phyloP scores from a whole-genome alignment of 805 yeast species.

The Candida koratica region DNA sequence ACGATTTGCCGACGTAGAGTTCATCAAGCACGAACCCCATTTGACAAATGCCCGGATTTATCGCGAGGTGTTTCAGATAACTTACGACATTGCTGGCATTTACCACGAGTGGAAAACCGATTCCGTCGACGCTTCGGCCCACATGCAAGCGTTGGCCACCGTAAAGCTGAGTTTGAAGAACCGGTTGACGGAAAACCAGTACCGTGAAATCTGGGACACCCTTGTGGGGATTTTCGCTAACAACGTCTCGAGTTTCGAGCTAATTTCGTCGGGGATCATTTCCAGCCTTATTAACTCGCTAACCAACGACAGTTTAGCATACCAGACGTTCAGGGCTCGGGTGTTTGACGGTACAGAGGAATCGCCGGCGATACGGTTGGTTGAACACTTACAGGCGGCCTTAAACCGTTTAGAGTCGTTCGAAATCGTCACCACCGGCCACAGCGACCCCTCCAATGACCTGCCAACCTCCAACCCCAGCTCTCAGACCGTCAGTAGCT shows the following conservation, averaged over 20 bases:
- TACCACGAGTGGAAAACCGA: conserved; percentile 15
- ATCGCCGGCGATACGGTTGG: conserved; percentile 14
- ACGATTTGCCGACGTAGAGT: conserved; percentile 29
- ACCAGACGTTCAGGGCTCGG: conserved; percentile 41
- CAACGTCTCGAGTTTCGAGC: conserved; percentile 66
- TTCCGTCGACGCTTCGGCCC: not conserved
- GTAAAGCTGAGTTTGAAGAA: not conserved
- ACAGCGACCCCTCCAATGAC: conserved; percentile 6
- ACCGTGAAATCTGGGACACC: conserved; percentile 21
- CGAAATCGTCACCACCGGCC: conserved; percentile 48
- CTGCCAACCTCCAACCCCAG: conserved; percentile 9
- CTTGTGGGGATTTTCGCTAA: conserved; percentile 18
- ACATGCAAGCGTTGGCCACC: not conserved
- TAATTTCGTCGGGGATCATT: conserved; percentile 65
- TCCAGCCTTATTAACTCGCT: conserved; percentile 39
- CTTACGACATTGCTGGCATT: conserved; percentile 25
- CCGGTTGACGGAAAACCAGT: not conserved
- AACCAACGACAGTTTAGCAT: conserved; percentile 27
- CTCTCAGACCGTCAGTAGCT: conserved; percentile 15
- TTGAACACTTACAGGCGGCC: conserved; percentile 65
- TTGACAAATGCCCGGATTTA: conserved; percentile 17
- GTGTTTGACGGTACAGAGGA: conserved; percentile 38
- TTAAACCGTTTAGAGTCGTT: conserved; percentile 71
- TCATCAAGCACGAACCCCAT: conserved; percentile 23
- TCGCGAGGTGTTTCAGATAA: conserved; percentile 15